Base-by-base conservation (phyloP, 1,284 basidiomycete species). In the Trichosporon asahii region DNA sequence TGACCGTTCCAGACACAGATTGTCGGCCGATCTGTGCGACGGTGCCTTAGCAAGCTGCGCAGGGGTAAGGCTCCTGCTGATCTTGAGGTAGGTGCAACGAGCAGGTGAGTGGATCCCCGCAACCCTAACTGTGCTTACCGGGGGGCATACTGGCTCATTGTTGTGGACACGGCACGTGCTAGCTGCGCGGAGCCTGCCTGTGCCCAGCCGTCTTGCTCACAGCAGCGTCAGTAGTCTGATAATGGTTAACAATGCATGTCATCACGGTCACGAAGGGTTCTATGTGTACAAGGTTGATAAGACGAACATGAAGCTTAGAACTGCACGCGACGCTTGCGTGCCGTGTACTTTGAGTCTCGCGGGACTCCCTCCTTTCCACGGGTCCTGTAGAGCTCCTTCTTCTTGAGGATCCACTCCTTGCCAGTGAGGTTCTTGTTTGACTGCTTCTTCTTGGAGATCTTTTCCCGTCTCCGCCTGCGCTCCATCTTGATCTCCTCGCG, bases 331-430 rank as follows among this genome's bases (percentile, higher is more conserved):
- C 83, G 69, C 74, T 83, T 84, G 66, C 83, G 74, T 9, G 82
- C 83, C 8, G 83, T 84, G 75, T 78, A 84, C 74, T 84, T 85
- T 23, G 84, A 85, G 73, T 85, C 84, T 70, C 78, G 72, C 2
- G 84, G 84, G 7, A 85, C 83, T 14, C 82, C 85, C 65, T 86
- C 86, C 76, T 87, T 87, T 0, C 87, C 87, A 73, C 85, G 82
- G 66, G 82, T 82, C 66, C 86, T 75, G 75, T 88, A 87, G 69
- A 87, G 77, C 64, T 87, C 86, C 83, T 88, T 88, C 82, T 88
- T 88, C 76, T 86, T 83, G 68, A 86, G 76, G 29, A 88, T 85
- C 84, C 86, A 88, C 64, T 87, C 85, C 77, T 85, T 86, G 15
- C 82, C 76, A 18, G 75, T 75, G 27, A 79, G 70, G n/a, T 81